Evolutionary conservation across 768 basidiomycete species (phyloP).

Genomic region (Heimioporus sp.): DNA sequence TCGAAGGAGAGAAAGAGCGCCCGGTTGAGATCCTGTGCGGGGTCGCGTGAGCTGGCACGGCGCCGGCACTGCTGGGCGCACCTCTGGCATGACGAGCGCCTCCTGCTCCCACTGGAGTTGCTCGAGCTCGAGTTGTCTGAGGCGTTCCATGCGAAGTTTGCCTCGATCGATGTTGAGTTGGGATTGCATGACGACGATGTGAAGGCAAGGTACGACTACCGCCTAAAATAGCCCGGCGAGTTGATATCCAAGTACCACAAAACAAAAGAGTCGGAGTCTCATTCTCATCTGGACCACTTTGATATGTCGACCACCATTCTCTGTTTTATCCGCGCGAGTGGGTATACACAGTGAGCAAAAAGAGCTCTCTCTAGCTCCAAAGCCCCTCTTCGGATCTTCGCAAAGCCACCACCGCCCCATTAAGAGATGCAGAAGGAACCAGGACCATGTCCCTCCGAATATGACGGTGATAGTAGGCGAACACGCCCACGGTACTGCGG

Average conservation of each 20-base stretch:
- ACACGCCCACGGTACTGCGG: too few species aligned
- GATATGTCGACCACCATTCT: too few species aligned
- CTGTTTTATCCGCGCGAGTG: too few species aligned
- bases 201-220: not conserved
- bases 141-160: conserved; percentile 44
- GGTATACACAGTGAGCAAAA: too few species aligned
- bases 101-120: conserved; percentile 53
- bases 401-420: too few species aligned
- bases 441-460: too few species aligned
- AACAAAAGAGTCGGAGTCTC: conserved; percentile 1
- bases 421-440: too few species aligned
- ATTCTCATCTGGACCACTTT: conserved; percentile 2
- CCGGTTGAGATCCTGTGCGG: conserved; percentile 29
- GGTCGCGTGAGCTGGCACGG: conserved; percentile 10
- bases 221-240: conserved; percentile 7
- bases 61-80: conserved; percentile 14
- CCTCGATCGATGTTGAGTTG: conserved; percentile 38
- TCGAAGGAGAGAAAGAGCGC: conserved; percentile 41
- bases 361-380: too few species aligned
- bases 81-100: conserved; percentile 58
- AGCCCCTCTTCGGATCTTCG: too few species aligned
- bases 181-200: conserved; percentile 11
- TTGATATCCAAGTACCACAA: not conserved
- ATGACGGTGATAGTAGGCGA: too few species aligned
- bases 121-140: conserved; percentile 51